phyloP scores from a whole-genome alignment of 129 eudicot species.

The Arctium minus region DNA sequence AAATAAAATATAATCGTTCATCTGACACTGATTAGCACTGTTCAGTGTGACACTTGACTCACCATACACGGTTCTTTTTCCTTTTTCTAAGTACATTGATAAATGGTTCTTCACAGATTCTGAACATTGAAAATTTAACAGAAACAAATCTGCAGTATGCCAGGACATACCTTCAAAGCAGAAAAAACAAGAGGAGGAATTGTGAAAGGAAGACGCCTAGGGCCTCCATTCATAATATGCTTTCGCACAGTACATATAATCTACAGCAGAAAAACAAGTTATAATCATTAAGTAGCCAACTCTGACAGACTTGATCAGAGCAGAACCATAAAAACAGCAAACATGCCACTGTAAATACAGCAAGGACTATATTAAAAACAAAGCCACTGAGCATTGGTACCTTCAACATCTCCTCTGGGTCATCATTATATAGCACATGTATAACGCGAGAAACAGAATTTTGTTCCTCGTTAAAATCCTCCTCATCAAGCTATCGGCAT shows the following conservation, averaged over 20 bases:
- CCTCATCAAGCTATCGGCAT: conserved; percentile 76
- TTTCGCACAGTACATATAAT: conserved; percentile 73
- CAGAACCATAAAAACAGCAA: not conserved
- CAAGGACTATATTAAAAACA: not conserved
- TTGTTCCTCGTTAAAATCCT: conserved; percentile 97
- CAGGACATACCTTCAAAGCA: conserved; percentile 72
- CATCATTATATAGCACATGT: conserved; percentile 91
- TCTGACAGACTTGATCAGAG: not conserved
- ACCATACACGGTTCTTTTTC: not conserved
- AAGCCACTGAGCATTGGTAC: conserved; percentile 30
- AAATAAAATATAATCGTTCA: conserved; percentile 1
- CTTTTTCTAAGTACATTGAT: not conserved
- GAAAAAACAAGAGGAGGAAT: conserved; percentile 94
- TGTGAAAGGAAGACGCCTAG: conserved; percentile 86
- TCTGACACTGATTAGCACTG: not conserved
- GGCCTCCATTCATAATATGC: conserved; percentile 90
- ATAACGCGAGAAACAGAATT: conserved; percentile 92
- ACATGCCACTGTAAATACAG: not conserved
- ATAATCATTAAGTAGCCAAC: not conserved
- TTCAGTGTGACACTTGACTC: not conserved
- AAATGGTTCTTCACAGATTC: conserved; percentile 8
- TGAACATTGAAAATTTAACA: not conserved
- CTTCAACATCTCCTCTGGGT: conserved; percentile 98
- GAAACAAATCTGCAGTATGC: not conserved
- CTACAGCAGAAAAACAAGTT: conserved; percentile 32